Base-by-base conservation (phyloP, 1,139 yeast species). In the Saccharomyces uvarum region DNA sequence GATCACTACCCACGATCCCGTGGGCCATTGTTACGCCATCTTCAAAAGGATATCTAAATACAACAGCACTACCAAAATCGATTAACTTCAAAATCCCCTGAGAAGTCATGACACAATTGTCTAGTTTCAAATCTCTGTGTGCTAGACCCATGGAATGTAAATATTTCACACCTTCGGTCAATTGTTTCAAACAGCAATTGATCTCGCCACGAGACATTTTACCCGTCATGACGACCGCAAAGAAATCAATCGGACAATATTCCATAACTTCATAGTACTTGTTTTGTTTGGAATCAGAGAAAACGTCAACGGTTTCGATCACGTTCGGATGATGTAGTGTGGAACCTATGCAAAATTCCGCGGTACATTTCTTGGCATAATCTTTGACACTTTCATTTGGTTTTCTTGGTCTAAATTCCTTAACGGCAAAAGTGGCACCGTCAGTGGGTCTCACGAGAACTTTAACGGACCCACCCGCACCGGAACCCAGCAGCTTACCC, bases 1-100 rank as follows among this genome's bases (percentile, higher is more conserved):
- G 99, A 72, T 95, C 99, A 8, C 97, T 88, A 4, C 99, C 99
- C 53, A 93, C 97, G 60, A 93, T 86, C 5, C 99, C 99, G 61
- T 86, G 91, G 51, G 97, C 91, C 63, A 81, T 79, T 49, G 89
- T 89, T 52, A 88, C 77, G 51, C 80, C 81, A 52, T 81, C 83
- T 64, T 90, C 95, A 70, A 87, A 88, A 0, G 98, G 98, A 69
- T 91, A 93, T 67, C 83, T 84, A 76, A 90, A 93, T 24, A 95
- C 96, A 16, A 88, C 93, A 0, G 99, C 96, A 55, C 96, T 86
- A 14, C 99, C 99, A 72, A 93, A 93, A 71, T 93, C 99, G 65
- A 93, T 95, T 58, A 93, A 78, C 70, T 93, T 93, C 54, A 93
- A 80, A 42, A 91, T 86, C 29, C 99, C 99, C 52, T 87, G 83